Evolutionary conservation across 352 stramenopile species (phyloP), one percentile per base, ranked within the genome.

Genomic region (Phytophthora aleatoria): DNA sequence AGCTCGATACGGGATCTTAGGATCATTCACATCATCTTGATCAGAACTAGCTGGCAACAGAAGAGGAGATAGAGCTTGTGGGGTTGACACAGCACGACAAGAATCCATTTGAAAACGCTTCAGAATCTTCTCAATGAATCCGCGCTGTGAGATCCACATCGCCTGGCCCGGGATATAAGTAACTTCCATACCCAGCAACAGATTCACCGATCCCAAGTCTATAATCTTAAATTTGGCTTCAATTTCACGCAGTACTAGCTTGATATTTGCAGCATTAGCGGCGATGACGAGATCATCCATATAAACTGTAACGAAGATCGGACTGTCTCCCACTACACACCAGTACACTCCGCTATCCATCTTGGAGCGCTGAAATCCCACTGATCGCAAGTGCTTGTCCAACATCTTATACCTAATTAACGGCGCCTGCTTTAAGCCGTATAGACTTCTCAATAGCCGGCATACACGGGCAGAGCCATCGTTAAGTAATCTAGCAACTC

Each of bases 241-340:
- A 13, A 63, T 12, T 10, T 63, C 35, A 5, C 26, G 5, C 15
- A 56, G n/a, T 0, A 54, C 13, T 3, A 39, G 8, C 33, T 55
- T 42, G 3, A 55, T 30, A 10, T 39, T 47, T 12, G 50, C 24
- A 0, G n/a, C 20, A 24, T 33, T 52, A 13, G 36, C 44, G 26
- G 27, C 55, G 36, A 63, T 63, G n/a, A 63, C 27, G n/a, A 63
- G 24, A 30, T 55, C 26, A n/a, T 63, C 35, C 15, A 64, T 48
- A 0, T 41, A 41, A 8, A 41, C 5, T 1, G 35, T 41, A 3
- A 41, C 4, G 12, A 41, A 41, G 35, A 15, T 41, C 10, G 35
- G 2, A 41, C 35, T 41, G 4, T 8, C 35, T 41, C 35, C 7
- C 35, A 16, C 35, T 41, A 41, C 35, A 15, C 35, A 4, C 35